These are phyloP conservation scores for Lactifluus piperatus DNA, from an alignment of 768 basidiomycete genomes.

Conservation along the genomic window DNA sequence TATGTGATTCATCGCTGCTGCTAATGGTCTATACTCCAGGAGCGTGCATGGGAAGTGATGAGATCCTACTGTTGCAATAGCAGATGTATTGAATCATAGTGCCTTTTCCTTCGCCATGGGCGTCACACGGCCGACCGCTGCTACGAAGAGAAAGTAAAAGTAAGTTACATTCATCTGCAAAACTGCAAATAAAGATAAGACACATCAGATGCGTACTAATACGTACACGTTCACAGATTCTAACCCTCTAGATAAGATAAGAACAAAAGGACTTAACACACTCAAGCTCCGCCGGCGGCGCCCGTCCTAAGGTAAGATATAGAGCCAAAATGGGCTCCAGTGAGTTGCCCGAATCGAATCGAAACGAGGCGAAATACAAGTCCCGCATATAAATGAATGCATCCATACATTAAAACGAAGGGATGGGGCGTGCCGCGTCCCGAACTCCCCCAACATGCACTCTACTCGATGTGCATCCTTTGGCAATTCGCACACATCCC, in stretches of 20 bases:
- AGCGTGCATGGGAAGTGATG: no score
- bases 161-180: not conserved
- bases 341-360: not conserved
- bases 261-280: not conserved
- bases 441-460: not conserved
- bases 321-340: not conserved
- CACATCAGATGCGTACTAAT: not conserved
- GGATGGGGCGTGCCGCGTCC: not conserved
- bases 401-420: not conserved
- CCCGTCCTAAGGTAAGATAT: not conserved
- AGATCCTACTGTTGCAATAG: no score
- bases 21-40: no score
- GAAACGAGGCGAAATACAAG: not conserved
- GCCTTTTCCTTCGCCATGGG: not conserved
- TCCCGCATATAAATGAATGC: not conserved
- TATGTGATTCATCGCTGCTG: no score
- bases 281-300: not conserved
- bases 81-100: no score
- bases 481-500: constrained; percentile 63
- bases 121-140: not conserved
- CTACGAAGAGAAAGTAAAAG: not conserved
- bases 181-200: not conserved
- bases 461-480: constrained; percentile 34
- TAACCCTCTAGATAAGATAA: not conserved
- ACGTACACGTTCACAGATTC: not conserved